Evolutionary conservation across 805 yeast species (phyloP), one percentile per base, ranked within the genome.

Genomic region (Ogataea salicorniae): DNA sequence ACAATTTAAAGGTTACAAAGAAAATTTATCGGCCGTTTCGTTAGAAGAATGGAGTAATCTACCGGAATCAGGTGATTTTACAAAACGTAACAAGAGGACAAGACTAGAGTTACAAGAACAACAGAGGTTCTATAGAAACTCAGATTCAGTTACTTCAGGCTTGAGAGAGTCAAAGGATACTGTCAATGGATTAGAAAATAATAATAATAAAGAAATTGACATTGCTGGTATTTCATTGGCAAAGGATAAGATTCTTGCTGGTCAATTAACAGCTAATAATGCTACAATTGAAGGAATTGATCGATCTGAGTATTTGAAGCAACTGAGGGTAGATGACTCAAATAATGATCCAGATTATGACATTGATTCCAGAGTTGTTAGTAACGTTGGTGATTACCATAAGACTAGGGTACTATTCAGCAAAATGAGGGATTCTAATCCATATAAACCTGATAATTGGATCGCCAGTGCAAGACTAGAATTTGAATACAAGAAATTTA

Each of bases 11-110:
- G 92, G 84, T 58, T 69, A 85, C 50, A 90, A 91, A 59, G 67
- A 82, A 26, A 79, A 74, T 1, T 64, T 91, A 36, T 69, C 82
- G 0, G 56, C 64, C 0, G 78, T 92, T 0, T 71, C 86, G 4
- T 77, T 71, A 18, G 85, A 79, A 3, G 83, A 91, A 58, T 92
- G 99, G 99, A 73, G 76, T 5, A 75, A 71, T 50, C 60, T 92
- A 4, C 98, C 98, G 0, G 96, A 89, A 52, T 94, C 88, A 1
- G 86, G 89, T 1, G 98, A 92, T 64, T 70, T 87, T 58, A 94
- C 99, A 0, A 76, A 81, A 58, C 72, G 80, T 48, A 89, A 89
- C 64, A 88, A 90, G 55, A 69, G 98, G 47, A 69, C 76, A 42
- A 70, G 96, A 46, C 63, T 80, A 39, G 73, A 81, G 46, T 76